Evolutionary conservation across 2,329 filamentous ascomycete species (phyloP).

Genomic region (Talaromyces sp.): DNA sequence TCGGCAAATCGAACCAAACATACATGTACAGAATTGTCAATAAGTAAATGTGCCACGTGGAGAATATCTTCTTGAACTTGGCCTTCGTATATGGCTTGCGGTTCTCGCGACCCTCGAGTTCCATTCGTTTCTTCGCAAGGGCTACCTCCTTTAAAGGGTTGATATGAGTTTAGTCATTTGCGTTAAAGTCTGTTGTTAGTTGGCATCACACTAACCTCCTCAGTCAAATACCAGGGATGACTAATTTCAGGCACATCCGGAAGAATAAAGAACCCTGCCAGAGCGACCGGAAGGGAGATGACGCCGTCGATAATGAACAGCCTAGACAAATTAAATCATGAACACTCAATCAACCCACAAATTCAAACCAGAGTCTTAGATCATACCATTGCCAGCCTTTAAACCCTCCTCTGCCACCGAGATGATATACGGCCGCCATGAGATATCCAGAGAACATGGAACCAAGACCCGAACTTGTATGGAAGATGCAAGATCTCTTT

Average conservation of each 20-base stretch:
- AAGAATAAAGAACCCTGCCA: constrained; percentile 47
- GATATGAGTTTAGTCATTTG: neutral
- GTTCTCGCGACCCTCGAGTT: constrained; percentile 47
- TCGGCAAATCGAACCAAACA: constrained; percentile 10
- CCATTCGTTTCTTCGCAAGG: constrained; percentile 50
- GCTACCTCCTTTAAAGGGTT: constrained; percentile 37
- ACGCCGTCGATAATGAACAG: constrained; percentile 54
- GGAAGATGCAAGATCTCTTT: constrained; percentile 53
- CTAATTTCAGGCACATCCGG: constrained; percentile 53
- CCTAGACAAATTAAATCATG: constrained; percentile 25
- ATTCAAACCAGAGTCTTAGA: neutral
- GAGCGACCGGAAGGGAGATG: constrained; percentile 52
- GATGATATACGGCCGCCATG: constrained; percentile 52
- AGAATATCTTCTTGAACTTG: constrained; percentile 60
- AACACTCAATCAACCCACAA: neutral
- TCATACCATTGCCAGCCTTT: constrained; percentile 52
- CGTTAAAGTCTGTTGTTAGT: neutral
- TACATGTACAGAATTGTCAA: constrained; percentile 58
- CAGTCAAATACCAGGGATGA: constrained; percentile 48
- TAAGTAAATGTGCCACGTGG: constrained; percentile 63
- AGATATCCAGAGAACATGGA: constrained; percentile 51
- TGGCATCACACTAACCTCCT: constrained; percentile 27
- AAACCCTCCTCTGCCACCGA: constrained; percentile 49
- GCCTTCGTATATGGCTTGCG: constrained; percentile 46
- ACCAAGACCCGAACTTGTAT: constrained; percentile 46